phyloP scores from a whole-genome alignment of 768 basidiomycete genomes.

The Hericium erinaceus region DNA sequence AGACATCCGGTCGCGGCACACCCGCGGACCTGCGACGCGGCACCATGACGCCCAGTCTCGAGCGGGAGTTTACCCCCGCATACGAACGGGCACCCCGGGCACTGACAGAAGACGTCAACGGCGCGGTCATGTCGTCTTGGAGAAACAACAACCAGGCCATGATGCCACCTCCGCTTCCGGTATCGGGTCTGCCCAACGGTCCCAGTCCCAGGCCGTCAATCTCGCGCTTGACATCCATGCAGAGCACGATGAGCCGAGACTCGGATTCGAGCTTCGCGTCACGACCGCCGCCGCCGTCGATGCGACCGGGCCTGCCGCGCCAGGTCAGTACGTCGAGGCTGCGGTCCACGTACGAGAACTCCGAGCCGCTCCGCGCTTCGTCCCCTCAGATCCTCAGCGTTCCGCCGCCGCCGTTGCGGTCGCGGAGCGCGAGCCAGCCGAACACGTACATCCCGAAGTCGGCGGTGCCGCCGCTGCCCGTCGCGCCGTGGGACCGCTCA shows the following conservation, averaged over 20 bases:
- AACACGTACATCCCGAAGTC: conserved; percentile 51
- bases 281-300: background rate
- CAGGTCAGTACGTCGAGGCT: conserved; percentile 11
- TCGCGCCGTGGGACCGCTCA: conserved; percentile 39
- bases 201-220: conserved; percentile 2
- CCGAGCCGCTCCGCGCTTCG: conserved; percentile 1
- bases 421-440: conserved; percentile 75
- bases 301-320: conserved; percentile 9
- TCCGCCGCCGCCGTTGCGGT: conserved; percentile 36
- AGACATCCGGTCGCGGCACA: conserved; percentile 64
- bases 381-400: conserved; percentile 8
- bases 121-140: conserved; percentile 13
- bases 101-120: conserved; percentile 13
- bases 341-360: conserved; percentile 7
- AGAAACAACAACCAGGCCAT: conserved; percentile 8
- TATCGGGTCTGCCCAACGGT: conserved; percentile 11
- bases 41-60: conserved; percentile 5
- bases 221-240: conserved; percentile 5
- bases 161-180: background rate
- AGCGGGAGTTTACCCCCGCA: conserved; percentile 3
- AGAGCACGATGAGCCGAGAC: conserved; percentile 10
- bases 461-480: conserved; percentile 48
- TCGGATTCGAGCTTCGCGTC: conserved; percentile 7
- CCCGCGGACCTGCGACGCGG: conserved; percentile 52
- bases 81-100: conserved; percentile 13